Evolutionary conservation across 305 asterid species (phyloP).

Genomic region (Plantago rigida): DNA sequence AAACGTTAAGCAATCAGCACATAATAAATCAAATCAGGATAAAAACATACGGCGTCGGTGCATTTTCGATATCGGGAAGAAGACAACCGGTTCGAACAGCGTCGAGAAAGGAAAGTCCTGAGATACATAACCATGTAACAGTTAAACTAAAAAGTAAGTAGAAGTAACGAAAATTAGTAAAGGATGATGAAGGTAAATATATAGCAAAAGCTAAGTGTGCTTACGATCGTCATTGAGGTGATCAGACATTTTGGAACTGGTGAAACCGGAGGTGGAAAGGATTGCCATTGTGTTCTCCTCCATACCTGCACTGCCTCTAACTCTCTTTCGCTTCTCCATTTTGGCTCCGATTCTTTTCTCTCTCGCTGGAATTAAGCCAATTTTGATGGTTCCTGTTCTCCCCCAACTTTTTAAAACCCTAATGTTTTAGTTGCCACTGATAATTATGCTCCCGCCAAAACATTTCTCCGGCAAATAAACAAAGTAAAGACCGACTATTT

Average conservation of each 20-base stretch:
- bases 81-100: constrained; percentile 78
- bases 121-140: constrained; percentile 5
- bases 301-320: constrained; percentile 32
- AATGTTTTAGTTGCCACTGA: background rate
- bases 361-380: background rate
- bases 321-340: constrained; percentile 37
- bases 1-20: background rate
- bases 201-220: constrained; percentile 1
- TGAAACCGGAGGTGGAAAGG: constrained; percentile 69
- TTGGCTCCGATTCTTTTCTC: background rate
- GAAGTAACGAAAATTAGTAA: background rate
- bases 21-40: constrained; percentile 6
- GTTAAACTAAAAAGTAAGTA: background rate
- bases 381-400: too few relatives aligned
- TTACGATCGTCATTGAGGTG: constrained; percentile 69
- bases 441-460: too few relatives aligned
- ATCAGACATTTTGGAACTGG: constrained; percentile 38
- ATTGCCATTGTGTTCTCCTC: constrained; percentile 86
- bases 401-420: background rate
- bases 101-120: constrained; percentile 71
- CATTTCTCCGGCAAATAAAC: too few relatives aligned
- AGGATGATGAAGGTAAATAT: background rate
- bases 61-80: constrained; percentile 45
- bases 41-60: constrained; percentile 53
- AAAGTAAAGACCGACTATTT: too few relatives aligned